These are phyloP conservation scores for Zelonia costaricensis DNA, from an alignment of 208 protist genomes.

Conservation along the genomic window DNA sequence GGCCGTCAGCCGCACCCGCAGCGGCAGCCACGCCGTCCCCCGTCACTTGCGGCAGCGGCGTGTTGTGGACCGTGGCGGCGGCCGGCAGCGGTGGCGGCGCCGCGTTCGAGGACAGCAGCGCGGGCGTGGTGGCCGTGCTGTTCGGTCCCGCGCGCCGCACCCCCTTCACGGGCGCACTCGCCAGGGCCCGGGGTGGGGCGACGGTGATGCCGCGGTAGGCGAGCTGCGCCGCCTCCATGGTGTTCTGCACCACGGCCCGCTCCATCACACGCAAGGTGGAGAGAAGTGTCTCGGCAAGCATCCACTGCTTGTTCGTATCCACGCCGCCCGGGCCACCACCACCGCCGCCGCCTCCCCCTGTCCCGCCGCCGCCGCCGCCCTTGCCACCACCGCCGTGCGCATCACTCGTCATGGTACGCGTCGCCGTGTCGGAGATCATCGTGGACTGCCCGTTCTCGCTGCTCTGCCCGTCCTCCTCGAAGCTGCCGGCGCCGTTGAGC, in stretches of 20 bases:
- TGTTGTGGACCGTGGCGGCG: background rate
- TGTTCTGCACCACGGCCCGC: constrained; percentile 91
- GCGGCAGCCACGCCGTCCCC: background rate
- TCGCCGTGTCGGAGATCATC: constrained; percentile 15
- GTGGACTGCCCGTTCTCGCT: constrained; percentile 46
- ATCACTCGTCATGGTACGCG: constrained; percentile 2
- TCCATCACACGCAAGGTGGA: constrained; percentile 89
- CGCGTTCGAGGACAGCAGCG: background rate
- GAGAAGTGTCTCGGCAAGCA: constrained; percentile 79
- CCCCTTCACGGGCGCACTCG: background rate
- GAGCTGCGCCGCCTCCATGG: constrained; percentile 84
- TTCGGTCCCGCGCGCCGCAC: too few species aligned
- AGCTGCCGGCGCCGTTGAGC: constrained; percentile 22
- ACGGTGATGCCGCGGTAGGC: constrained; percentile 82
- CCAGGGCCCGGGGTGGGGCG: constrained; percentile 26
- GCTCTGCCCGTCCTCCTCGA: constrained; percentile 20
- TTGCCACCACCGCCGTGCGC: background rate
- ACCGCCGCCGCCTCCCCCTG: too few species aligned
- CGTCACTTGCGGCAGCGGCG: constrained; percentile 5
- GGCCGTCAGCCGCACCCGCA: background rate
- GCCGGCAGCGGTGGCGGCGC: constrained; percentile 2
- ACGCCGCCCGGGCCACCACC: constrained; percentile 1
- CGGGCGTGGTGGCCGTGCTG: background rate
- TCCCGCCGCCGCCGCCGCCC: background rate
- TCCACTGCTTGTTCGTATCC: constrained; percentile 49